phyloP scores from a whole-genome alignment of 164 flowering plant genomes.

The Magnolia changhungtana region DNA sequence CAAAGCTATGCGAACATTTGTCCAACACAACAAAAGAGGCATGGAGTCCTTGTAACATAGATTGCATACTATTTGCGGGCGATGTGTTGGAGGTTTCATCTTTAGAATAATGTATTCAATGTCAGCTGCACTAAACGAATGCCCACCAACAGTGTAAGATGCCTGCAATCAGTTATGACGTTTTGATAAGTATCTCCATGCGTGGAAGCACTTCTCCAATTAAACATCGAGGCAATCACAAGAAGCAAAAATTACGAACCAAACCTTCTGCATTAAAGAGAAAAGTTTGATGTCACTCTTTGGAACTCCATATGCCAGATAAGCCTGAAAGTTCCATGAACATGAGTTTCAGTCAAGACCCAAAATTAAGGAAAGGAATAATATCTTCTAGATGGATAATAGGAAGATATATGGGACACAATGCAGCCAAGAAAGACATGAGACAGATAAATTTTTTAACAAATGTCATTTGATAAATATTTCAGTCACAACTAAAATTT shows the following conservation, averaged over 20 bases:
- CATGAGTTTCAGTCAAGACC: neutral
- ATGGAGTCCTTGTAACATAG: neutral
- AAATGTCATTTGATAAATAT: no score
- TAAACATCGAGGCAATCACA: neutral
- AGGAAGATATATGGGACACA: no score
- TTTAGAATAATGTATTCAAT: conserved; percentile 39
- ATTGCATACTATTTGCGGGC: conserved; percentile 46
- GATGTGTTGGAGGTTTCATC: conserved; percentile 45
- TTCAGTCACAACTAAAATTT: neutral
- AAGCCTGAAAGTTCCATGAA: conserved; percentile 43
- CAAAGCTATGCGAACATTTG: neutral
- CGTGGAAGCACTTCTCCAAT: neutral
- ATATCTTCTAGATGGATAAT: neutral
- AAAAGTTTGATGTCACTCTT: conserved; percentile 65
- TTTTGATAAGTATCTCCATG: conserved; percentile 1
- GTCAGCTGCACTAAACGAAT: conserved; percentile 38
- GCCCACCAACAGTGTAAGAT: conserved; percentile 44
- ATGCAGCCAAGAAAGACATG: neutral
- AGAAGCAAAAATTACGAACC: neutral
- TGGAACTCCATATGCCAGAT: conserved; percentile 82
- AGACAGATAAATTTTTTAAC: no score
- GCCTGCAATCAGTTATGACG: conserved; percentile 28
- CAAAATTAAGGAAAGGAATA: neutral
- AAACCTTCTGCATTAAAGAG: conserved; percentile 59
- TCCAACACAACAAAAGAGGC: neutral